Base-by-base conservation (phyloP, 75 land plant species). In the Selaginella moellendorffii region DNA sequence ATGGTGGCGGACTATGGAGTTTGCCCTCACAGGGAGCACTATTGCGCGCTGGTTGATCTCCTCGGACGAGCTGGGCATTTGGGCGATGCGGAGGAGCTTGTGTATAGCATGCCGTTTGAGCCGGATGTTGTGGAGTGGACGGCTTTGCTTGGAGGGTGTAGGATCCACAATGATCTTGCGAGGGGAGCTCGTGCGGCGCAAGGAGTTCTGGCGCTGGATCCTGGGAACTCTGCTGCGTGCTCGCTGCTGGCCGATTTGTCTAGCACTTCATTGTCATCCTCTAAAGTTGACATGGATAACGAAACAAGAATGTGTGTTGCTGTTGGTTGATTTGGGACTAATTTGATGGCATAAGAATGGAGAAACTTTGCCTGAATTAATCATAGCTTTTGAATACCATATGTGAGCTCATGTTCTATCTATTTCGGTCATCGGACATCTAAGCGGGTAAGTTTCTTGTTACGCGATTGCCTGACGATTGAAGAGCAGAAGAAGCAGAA, bases 51-150 rank as follows among this genome's bases (percentile, higher is more conserved):
- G 59, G n/a, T 56, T 56, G 59, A 56, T 56, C 59, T 56, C 24
- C 24, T 56, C 8, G 59, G 59, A 21, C 59, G 24, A 21, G 59
- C 59, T 9, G 59, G 59, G 21, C 59, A 56, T 19, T 25, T 56
- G 19, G 24, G n/a, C 19, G 59, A 56, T 2, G 59, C 59, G 9
- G 21, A 21, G 59, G 59, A 56, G 24, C 59, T 56, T 56, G 23
- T 56, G 5, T 8, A 56, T 56, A 8, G 19, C 5, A 56, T 56
- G 21, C 59, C 59, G 9, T 56, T 56, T 19, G 23, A 56, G 24
- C 59, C 59, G 21, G 24, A 56, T 21, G 59, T 56, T 19, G 24
- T 56, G n/a, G 21, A 21, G 19, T 56, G 59, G 59, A 56, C 24
- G 8, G 21, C 59, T 56, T 56, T 56, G 21, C 59, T 56, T 56